phyloP scores from a whole-genome alignment of 768 basidiomycete species.

The Tylopilus felleus region DNA sequence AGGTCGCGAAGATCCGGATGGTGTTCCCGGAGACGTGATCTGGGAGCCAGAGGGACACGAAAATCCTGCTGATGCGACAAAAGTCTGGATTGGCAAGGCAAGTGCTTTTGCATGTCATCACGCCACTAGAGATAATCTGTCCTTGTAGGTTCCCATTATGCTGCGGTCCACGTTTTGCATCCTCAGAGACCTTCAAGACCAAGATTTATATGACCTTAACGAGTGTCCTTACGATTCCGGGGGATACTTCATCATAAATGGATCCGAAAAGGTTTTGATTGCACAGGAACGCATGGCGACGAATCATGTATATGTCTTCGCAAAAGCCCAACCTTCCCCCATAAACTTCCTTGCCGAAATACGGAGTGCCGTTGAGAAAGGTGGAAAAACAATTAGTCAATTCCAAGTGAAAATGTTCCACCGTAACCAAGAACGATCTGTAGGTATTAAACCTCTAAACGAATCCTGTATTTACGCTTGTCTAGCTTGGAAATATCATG shows the following conservation, averaged over 20 bases:
- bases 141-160: conserved; percentile 91
- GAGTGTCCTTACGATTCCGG: conserved; percentile 99
- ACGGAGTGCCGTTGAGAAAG: conserved; percentile 94
- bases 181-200: conserved; percentile 71
- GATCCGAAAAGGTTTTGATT: conserved; percentile 99
- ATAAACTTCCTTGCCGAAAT: conserved; percentile 96
- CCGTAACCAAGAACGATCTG: conserved; percentile 82
- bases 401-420: conserved; percentile 99
- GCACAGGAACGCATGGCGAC: conserved; percentile 99
- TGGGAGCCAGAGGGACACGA: conserved; percentile 77
- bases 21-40: conserved; percentile 72
- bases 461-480: conserved; percentile 1
- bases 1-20: conserved; percentile 78
- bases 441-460: conserved; percentile 36
- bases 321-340: conserved; percentile 94
- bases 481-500: conserved; percentile 84
- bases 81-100: conserved; percentile 95
- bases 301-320: conserved; percentile 99
- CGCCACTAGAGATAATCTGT: conserved; percentile 12
- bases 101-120: conserved; percentile 19
- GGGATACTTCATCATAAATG: conserved; percentile 99
- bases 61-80: conserved; percentile 59
- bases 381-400: conserved; percentile 96
- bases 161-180: conserved; percentile 94
- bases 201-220: conserved; percentile 85